Evolutionary conservation across 345 rosid genomes (phyloP).

Genomic region (Hevea brasiliensis): DNA sequence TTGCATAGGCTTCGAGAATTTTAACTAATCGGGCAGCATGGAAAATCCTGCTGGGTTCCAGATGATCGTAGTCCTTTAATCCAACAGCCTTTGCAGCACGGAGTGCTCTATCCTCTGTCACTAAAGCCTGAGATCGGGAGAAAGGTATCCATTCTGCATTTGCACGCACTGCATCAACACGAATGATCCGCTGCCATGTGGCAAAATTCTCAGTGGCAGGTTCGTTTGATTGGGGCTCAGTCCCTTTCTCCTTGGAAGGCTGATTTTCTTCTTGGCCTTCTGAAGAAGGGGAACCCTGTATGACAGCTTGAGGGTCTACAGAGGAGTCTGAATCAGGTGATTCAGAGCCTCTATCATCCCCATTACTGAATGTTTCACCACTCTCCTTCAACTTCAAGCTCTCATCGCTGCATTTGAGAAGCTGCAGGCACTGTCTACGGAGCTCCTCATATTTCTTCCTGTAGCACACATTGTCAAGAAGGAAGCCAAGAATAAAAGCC

Average conservation of each 20-base stretch:
- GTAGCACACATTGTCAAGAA: constrained; percentile 27
- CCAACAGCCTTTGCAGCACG: constrained; percentile 73
- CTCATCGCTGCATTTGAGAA: constrained; percentile 41
- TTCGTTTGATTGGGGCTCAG: constrained; percentile 32
- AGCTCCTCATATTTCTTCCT: constrained; percentile 85
- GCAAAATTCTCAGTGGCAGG: constrained; percentile 58
- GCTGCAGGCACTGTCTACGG: constrained; percentile 60
- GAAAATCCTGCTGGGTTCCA: constrained; percentile 73
- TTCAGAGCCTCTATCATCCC: constrained; percentile 53
- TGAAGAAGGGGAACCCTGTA: constrained; percentile 39
- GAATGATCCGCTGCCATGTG: constrained; percentile 93
- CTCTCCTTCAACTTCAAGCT: constrained; percentile 41
- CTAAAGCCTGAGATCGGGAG: constrained; percentile 52
- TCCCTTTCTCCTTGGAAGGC: constrained; percentile 29
- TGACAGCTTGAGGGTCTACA: constrained; percentile 59
- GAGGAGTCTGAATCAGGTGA: constrained; percentile 85
- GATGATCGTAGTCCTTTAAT: constrained; percentile 71
- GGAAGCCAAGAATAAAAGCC: constrained; percentile 2
- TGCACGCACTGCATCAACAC: constrained; percentile 95
- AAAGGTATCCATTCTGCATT: constrained; percentile 79
- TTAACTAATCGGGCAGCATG: constrained; percentile 95
- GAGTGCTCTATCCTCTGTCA: constrained; percentile 60
- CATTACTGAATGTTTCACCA: constrained; percentile 29
- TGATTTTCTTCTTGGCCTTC: constrained; percentile 46
- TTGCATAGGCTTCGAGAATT: constrained; percentile 90